Evolutionary conservation across 2,329 filamentous ascomycete species (phyloP), one percentile per base, ranked within the genome.

Genomic region (Chalara sp.): DNA sequence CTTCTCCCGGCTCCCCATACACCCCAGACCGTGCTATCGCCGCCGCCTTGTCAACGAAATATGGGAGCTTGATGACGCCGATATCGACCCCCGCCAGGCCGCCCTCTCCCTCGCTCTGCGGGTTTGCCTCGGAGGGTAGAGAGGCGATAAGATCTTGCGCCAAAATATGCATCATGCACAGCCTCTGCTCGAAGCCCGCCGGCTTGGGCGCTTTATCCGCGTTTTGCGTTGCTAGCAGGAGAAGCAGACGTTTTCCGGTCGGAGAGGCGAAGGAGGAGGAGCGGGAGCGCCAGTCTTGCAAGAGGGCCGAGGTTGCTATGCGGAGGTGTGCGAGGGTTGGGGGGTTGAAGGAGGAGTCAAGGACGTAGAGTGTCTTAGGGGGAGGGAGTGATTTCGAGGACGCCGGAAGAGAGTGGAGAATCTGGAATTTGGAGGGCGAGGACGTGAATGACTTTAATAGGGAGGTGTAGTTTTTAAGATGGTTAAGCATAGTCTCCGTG

Each of bases 81-180:
- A 92, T 76, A 57, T 91, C 87, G 31, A 69, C 53, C 1, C 48
- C 66, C 0, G 61, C 32, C 7, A 13, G 35, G 10, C 10, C 10
- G 35, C 10, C 50, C 32, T n/a, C 49, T 41, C 42, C 30, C 21
- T 8, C 13, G 33, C 4, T 5, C 46, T 11, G 5, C 41, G 28
- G 11, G 49, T 28, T 6, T 12, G 12, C n/a, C 32, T 42, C n/a
- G 45, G 13, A n/a, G 43, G 35, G 32, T 11, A 39, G 28, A 29
- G 21, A 33, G 8, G 21, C 21, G 6, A 35, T 43, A 37, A 47
- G 42, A 39, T 41, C 29, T n/a, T 30, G 65, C 2, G 82, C 84
- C 57, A 91, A 84, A 0, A 79, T 67, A 28, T 79, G 76, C 84
- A 92, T 90, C 74, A 92, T 81, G 5, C 76, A 75, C 32, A 92